Conservation (phyloP, 1,139 yeast species). For the Saccharomycopsis phalli region DNA sequence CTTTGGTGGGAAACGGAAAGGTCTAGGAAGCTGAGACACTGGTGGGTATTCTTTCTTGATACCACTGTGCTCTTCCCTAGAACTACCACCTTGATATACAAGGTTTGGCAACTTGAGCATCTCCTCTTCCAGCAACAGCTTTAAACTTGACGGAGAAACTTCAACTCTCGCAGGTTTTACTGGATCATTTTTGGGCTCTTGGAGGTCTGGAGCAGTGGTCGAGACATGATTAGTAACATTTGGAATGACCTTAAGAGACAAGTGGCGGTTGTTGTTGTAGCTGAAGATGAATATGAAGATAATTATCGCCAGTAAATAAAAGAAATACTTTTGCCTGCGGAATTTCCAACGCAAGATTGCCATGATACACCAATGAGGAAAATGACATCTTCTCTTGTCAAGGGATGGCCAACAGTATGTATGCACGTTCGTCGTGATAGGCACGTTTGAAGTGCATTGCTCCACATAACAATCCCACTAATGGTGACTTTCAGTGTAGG, state of each 20-base stretch:
- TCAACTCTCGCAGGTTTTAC: too few relatives aligned
- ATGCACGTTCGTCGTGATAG: not conserved
- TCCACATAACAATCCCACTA: too few relatives aligned
- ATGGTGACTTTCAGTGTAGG: too few relatives aligned
- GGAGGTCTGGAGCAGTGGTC: too few relatives aligned
- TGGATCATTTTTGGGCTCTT: too few relatives aligned
- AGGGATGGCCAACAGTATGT: too few relatives aligned
- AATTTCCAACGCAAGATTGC: slow-evolving; percentile 1
- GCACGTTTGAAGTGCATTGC: too few relatives aligned
- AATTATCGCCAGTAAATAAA: slow-evolving; percentile 1
- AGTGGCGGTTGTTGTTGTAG: slow-evolving; percentile 6
- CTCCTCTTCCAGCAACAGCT: too few relatives aligned
- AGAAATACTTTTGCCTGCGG: slow-evolving; percentile 9
- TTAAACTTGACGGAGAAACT: too few relatives aligned
- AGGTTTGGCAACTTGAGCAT: slow-evolving; percentile 3
- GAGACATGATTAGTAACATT: too few relatives aligned
- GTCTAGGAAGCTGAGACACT: slow-evolving; percentile 9
- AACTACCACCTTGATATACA: slow-evolving; percentile 5
- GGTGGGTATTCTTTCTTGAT: not conserved
- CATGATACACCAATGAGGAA: too few relatives aligned
- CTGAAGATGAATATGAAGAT: slow-evolving; percentile 5
- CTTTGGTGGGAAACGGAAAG: slow-evolving; percentile 19
- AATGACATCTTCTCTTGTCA: too few relatives aligned
- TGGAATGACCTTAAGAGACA: not conserved
- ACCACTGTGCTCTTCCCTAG: slow-evolving; percentile 10